These are phyloP conservation scores for Astrocystis sublimbata DNA, from an alignment of 495 filamentous ascomycete genomes.

Conservation along the genomic window DNA sequence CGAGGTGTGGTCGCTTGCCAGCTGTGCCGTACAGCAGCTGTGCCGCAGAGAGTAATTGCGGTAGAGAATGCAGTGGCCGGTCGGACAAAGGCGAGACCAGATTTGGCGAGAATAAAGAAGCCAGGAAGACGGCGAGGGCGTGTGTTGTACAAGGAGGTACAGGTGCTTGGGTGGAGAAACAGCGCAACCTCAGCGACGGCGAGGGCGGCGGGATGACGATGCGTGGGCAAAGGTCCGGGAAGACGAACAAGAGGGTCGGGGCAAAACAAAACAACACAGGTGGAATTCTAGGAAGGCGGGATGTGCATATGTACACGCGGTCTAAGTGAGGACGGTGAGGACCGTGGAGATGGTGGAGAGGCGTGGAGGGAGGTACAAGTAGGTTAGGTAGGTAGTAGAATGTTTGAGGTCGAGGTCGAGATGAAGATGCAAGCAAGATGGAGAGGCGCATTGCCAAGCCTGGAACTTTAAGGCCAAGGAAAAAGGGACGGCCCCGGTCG, in stretches of 20 bases:
- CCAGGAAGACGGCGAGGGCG: not conserved
- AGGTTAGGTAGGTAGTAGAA: no score
- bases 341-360: not conserved
- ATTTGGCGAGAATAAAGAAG: not conserved
- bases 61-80: not conserved
- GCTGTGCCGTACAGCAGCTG: no score
- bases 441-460: conserved; percentile 11
- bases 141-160: conserved; percentile 4
- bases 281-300: no score
- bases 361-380: no score
- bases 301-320: not conserved
- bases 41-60: not conserved
- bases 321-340: not conserved
- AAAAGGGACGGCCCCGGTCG: conserved; percentile 2
- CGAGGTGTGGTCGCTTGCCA: no score
- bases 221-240: not conserved
- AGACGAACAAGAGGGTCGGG: not conserved
- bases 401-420: not conserved
- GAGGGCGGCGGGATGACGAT: not conserved
- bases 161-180: not conserved
- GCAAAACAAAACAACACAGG: not conserved
- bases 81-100: conserved; percentile 9
- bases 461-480: not conserved
- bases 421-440: conserved; percentile 4
- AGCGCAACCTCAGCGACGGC: not conserved